Evolutionary conservation across 1,284 basidiomycete species (phyloP).

Genomic region (Ganoderma lucidum): DNA sequence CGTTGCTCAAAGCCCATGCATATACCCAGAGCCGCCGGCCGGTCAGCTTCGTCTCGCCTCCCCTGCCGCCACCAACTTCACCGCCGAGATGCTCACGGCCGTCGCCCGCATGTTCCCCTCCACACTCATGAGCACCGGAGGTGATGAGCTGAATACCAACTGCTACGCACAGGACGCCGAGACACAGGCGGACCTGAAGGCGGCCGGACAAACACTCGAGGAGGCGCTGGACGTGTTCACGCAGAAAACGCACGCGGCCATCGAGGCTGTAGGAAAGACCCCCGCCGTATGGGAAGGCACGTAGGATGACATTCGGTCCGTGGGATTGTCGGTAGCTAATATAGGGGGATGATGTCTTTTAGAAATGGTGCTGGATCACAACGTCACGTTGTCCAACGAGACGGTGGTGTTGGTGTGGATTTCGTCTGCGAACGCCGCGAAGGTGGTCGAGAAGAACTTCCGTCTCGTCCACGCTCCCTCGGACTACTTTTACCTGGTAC

Average conservation of each 20-base stretch:
- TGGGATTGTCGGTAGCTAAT: background rate
- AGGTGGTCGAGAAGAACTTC: conserved; percentile 56
- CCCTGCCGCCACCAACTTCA: conserved; percentile 50
- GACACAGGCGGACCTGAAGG: conserved; percentile 60
- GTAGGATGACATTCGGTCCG: background rate
- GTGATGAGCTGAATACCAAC: conserved; percentile 79
- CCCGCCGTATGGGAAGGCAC: conserved; percentile 76
- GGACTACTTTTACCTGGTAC: conserved; percentile 64
- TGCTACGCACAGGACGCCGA: conserved; percentile 72
- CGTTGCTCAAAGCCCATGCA: background rate
- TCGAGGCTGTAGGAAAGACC: conserved; percentile 56
- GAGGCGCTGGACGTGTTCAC: conserved; percentile 73
- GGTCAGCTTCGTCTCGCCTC: conserved; percentile 81
- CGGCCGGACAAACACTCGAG: conserved; percentile 60
- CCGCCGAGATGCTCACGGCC: conserved; percentile 51
- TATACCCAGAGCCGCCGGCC: conserved; percentile 69
- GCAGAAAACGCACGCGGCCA: conserved; percentile 54
- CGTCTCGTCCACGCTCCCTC: conserved; percentile 60
- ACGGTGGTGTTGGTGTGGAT: conserved; percentile 79
- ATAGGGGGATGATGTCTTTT: background rate
- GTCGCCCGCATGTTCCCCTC: conserved; percentile 60
- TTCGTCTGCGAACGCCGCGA: conserved; percentile 49
- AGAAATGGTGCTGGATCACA: conserved; percentile 76
- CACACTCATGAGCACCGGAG: conserved; percentile 77
- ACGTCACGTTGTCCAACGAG: conserved; percentile 67